Conservation (phyloP, 2,329 filamentous ascomycete species). For the Diaporthe sp. region DNA sequence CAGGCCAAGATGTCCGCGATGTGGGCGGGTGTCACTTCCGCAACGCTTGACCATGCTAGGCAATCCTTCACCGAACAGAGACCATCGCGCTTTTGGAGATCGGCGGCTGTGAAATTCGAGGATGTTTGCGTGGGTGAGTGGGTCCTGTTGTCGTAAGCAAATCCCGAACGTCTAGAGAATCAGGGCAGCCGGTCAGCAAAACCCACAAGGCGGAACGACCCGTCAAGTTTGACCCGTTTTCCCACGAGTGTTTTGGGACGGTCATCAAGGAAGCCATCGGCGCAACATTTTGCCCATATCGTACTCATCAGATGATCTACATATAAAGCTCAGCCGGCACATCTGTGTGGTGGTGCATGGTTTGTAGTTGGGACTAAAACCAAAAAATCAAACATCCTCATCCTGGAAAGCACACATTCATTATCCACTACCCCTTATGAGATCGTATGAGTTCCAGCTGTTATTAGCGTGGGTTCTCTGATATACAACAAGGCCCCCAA, state of each 20-base stretch:
- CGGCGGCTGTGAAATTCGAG: slow-evolving; percentile 25
- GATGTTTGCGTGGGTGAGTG: slow-evolving; percentile 18
- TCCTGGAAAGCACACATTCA: neutral
- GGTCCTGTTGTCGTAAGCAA: slow-evolving; percentile 24
- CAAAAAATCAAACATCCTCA: neutral
- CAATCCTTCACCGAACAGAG: neutral
- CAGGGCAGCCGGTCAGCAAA: neutral
- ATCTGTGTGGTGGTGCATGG: neutral
- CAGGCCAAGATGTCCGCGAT: neutral
- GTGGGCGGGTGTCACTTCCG: slow-evolving; percentile 6
- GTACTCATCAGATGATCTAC: slow-evolving; percentile 17
- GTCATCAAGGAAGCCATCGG: neutral
- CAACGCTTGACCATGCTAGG: slow-evolving; percentile 13
- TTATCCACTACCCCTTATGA: neutral
- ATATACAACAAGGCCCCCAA: neutral
- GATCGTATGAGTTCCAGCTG: neutral
- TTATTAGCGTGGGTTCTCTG: neutral
- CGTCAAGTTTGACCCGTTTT: slow-evolving; percentile 24
- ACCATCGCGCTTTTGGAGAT: slow-evolving; percentile 6
- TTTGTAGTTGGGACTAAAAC: neutral
- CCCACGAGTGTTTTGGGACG: neutral
- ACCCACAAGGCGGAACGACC: slow-evolving; percentile 15
- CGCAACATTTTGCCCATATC: neutral
- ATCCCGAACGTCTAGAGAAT: neutral
- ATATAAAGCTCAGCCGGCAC: neutral